Evolutionary conservation across 345 rosid species (phyloP), one percentile per base, ranked within the genome.

Genomic region (Moringa oleifera): DNA sequence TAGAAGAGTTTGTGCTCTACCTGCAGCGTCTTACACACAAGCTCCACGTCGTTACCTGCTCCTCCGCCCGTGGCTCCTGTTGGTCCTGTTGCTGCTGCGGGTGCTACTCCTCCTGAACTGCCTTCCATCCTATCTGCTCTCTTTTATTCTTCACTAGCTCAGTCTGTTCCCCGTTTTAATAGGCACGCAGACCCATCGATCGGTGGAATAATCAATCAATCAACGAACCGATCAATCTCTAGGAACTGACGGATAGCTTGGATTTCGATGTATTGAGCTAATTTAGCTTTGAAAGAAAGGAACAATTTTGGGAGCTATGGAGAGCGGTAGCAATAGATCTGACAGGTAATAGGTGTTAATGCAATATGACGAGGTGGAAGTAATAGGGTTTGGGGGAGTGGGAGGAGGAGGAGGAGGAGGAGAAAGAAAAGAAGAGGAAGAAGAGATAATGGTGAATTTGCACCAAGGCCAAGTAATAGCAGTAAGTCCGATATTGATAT

Each of bases 1-100:
- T 90, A 90, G 79, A 93, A 93, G n/a, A 90, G 91, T 77, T 92
- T 89, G 73, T 92, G 98, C 73, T 86, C 98, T 53, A 92, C 96
- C 64, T 92, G 98, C 55, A 93, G 81, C 20, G 99, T 94, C 83
- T 88, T 94, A 73, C 97, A 90, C 77, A 94, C 78, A 56, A 94
- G 79, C 77, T 94, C 99, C 57, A 86, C 96, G 73, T 94, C 99
- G 70, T 66, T 75, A 25, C 79, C 79, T 66, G 70, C 91, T 24
- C 75, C 87, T 10, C 75, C 80, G 0, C 79, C 81, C 36, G 5
- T 74, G 46, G 9, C 61, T 53, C 18, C 36, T 23, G 18, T 68
- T 53, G 55, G 61, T 20, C 64, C 56, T 20, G 46, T 25, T 23
- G 7, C 67, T 53, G 41, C 79, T 54, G 66, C 85, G 15, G 71